These are phyloP conservation scores for Saussurea involucrata DNA, from an alignment of 129 eudicot genomes.

Conservation along the genomic window DNA sequence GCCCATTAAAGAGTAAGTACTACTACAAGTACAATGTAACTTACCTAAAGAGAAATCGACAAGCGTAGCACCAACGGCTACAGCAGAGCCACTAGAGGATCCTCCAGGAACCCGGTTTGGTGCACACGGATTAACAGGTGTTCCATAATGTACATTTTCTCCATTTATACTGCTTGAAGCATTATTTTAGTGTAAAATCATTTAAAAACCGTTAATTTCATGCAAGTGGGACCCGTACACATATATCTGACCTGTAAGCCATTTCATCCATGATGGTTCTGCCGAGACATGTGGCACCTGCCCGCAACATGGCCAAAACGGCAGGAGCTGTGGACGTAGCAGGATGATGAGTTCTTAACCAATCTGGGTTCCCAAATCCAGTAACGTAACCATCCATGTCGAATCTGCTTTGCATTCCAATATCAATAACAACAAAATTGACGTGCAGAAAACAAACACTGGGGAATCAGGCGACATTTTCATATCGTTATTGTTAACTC, in stretches of 20 bases:
- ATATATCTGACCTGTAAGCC: constrained; percentile 82
- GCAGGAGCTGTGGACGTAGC: constrained; percentile 82
- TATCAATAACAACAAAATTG: not conserved
- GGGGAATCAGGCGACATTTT: not conserved
- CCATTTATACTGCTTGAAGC: constrained; percentile 58
- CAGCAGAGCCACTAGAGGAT: constrained; percentile 97
- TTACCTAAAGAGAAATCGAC: constrained; percentile 85
- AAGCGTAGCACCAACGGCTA: constrained; percentile 72
- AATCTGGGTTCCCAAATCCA: constrained; percentile 91
- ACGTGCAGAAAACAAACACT: not conserved
- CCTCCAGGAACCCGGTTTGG: constrained; percentile 93
- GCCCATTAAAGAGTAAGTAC: not conserved
- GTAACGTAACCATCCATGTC: constrained; percentile 81
- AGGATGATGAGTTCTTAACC: constrained; percentile 74
- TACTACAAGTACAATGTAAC: not conserved
- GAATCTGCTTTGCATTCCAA: constrained; percentile 48
- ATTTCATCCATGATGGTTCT: constrained; percentile 96
- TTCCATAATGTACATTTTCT: constrained; percentile 82
- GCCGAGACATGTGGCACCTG: constrained; percentile 85
- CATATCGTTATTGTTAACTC: not conserved
- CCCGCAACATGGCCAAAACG: constrained; percentile 48
- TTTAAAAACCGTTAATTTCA: not conserved
- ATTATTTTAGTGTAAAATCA: not conserved
- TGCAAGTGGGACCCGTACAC: not conserved
- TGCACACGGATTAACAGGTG: constrained; percentile 86